These are phyloP conservation scores for Aquilaria yunnanensis DNA, from an alignment of 345 rosid genomes.

Conservation along the genomic window DNA sequence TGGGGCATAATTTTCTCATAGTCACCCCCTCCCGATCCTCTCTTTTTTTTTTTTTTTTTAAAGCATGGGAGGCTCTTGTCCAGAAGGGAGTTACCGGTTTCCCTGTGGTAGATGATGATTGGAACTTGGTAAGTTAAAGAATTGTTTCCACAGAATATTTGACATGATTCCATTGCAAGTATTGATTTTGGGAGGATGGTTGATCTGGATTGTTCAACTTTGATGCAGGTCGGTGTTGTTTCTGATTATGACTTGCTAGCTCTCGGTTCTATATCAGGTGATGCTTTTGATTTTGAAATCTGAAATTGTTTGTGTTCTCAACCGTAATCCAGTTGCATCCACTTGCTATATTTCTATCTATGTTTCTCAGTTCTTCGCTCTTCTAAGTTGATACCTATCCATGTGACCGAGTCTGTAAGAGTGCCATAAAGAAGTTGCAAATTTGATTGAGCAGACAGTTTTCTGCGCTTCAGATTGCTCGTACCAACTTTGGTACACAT, in stretches of 20 bases:
- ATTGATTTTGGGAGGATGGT: neutral
- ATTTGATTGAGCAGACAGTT: no score
- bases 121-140: constrained; percentile 58
- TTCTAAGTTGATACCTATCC: neutral
- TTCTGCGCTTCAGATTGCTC: no score
- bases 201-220: neutral
- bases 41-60: neutral
- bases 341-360: no score
- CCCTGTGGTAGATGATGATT: constrained; percentile 84
- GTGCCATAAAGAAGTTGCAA: no score
- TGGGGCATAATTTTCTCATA: constrained; percentile 2
- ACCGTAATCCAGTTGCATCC: no score
- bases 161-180: neutral
- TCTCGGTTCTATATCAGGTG: constrained; percentile 86
- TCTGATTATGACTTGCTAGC: constrained; percentile 94
- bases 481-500: no score
- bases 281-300: neutral
- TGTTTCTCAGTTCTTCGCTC: neutral
- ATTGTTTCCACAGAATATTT: neutral
- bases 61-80: constrained; percentile 79
- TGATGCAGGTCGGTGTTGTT: constrained; percentile 89
- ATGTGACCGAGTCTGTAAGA: no score
- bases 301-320: no score
- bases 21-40: neutral
- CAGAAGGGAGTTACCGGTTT: constrained; percentile 85